Base-by-base conservation (phyloP, 441 rosid species). In the Sinapis alba region DNA sequence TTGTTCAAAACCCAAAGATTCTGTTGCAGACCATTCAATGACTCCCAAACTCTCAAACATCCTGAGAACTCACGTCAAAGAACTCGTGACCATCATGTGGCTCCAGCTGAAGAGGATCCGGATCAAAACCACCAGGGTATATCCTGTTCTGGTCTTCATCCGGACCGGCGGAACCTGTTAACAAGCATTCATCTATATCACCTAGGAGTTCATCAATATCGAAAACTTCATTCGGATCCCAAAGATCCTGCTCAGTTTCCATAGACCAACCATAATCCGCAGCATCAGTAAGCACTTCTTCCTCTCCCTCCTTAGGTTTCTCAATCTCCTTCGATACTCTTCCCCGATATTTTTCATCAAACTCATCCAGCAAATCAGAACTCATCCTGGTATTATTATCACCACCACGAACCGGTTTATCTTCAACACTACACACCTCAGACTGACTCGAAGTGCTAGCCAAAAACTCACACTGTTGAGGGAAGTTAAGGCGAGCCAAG, bases 401-500 rank as follows among this genome's bases (percentile, higher is more conserved):
- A 7, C 62, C 51, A 38, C 0, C 3, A 62, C 50, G 28, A 13
- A 66, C 65, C 36, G 67, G 32, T 16, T n/a, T 58, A 8, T 79
- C 83, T 34, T 82, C 88, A 11, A 38, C 70, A 9, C 36, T 81
- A 50, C 84, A 83, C 4, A 86, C 77, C 80, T 87, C 94, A 13
- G 90, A 86, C 26, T 27, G 79, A 27, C 71, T 76, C 19, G 90
- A 86, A 0, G 76, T 68, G 7, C 76, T 83, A 69, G 81, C 75
- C 1, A 67, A 38, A 4, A 54, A 58, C 7, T 83, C 83, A 21
- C 73, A 83, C 5, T 38, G 28, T 23, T 54, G 58, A 13, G 93
- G 90, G 43, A 83, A 66, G 57, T 93, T 93, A 10, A 93, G 76
- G 53, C 90, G 84, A 0, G 98, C 98, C 19, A 8, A 69, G 0